Evolutionary conservation across 805 yeast species (phyloP), one percentile per base, ranked within the genome.

Genomic region (Saturnispora diversa): DNA sequence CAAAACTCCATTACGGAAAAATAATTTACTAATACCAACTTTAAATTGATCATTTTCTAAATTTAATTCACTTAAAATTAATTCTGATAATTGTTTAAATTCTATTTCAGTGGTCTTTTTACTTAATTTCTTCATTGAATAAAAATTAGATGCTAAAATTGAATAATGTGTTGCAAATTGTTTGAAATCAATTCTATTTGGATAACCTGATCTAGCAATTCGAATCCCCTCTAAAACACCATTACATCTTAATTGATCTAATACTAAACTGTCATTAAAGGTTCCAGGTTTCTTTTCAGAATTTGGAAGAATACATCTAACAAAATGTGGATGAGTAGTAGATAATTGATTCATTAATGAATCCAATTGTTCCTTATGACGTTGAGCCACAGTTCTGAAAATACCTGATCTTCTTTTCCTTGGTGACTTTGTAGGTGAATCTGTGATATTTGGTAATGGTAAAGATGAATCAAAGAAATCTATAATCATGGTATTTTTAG

Each of bases 161-260:
- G 74, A 73, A 57, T 92, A 92, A 40, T 95, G 70, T 28, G 66
- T 69, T 38, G 72, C 75, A 62, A 92, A 92, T 35, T 85, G 90
- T 33, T 78, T 74, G 59, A 88, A 90, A 22, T 79, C 75, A 55
- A 90, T 76, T 49, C 96, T 74, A 60, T 92, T 92, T 5, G 99
- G 99, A 59, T 82, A 92, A 2, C 99, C 99, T 7, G 95, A 86
- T 48, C 99, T 74, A 0, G 97, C 95, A 44, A 92, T 92, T 60
- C 98, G 73, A 23, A 92, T 92, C 46, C 99, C 99, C 67, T 92
- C 99, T 38, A 92, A 64, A 12, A 92, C 99, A 72, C 99, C 99
- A 55, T 92, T 92, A 55, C 97, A 92, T 47, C 96, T 70, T 46
- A 92, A 68, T 62, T 92, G 99, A 39, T 84, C 90, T 33, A 92